Percentiles rank a stretch among this genome's conserved stretches.
Conservation (phyloP, 2,329 filamentous ascomycete species). For the Aspergillus ibericus region DNA sequence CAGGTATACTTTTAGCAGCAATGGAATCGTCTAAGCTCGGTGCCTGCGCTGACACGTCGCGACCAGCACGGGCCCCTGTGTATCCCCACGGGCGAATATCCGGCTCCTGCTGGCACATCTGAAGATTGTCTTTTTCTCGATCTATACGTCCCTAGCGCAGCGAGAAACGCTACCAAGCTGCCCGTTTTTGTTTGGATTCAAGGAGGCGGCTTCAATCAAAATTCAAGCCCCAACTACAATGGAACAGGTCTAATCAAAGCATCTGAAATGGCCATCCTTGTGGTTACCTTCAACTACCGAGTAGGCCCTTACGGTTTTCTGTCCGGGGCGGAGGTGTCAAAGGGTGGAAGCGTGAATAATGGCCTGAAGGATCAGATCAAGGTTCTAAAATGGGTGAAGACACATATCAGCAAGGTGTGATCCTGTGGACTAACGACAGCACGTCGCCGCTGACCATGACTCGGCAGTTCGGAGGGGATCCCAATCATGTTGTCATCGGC, state of each 20-base stretch:
- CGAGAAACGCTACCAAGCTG: slow-evolving; percentile 32
- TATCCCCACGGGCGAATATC: slow-evolving; percentile 66
- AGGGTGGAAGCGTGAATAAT: slow-evolving; percentile 60
- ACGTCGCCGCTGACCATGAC: not conserved
- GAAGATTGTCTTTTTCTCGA: slow-evolving; percentile 47
- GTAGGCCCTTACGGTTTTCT: slow-evolving; percentile 75
- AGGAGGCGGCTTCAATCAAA: slow-evolving; percentile 62
- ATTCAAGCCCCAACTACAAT: slow-evolving; percentile 62
- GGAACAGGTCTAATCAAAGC: slow-evolving; percentile 62
- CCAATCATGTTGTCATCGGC: slow-evolving; percentile 65
- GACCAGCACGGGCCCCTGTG: slow-evolving; percentile 53
- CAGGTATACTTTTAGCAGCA: slow-evolving; percentile 42
- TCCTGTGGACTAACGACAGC: not conserved
- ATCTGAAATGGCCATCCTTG: slow-evolving; percentile 61
- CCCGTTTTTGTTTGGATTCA: slow-evolving; percentile 66
- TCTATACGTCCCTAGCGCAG: slow-evolving; percentile 39
- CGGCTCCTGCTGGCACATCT: slow-evolving; percentile 54
- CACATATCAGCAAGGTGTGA: slow-evolving; percentile 56
- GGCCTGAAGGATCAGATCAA: slow-evolving; percentile 71
- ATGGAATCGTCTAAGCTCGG: not conserved
- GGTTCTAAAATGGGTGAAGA: slow-evolving; percentile 68
- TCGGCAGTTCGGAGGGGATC: slow-evolving; percentile 66
- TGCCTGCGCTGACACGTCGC: slow-evolving; percentile 11
- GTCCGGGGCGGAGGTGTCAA: slow-evolving; percentile 55
- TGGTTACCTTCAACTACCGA: slow-evolving; percentile 74